Base-by-base conservation (phyloP, 2,329 filamentous ascomycete genomes). In the Waltergamsia citrina region DNA sequence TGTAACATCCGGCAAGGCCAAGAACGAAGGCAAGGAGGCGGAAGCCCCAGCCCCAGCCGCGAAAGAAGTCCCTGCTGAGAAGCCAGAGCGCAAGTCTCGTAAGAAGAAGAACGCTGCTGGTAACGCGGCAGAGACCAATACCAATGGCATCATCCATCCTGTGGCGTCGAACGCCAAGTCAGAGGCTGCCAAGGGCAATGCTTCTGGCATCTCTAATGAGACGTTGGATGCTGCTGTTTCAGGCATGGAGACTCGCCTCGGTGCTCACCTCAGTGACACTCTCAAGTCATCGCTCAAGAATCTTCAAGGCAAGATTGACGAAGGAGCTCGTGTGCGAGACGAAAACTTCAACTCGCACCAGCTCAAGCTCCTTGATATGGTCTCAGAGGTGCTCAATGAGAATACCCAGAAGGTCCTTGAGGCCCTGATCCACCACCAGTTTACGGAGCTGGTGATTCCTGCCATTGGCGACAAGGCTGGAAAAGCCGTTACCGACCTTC, bases 391-490 rank as follows among this genome's bases (percentile, higher is more conserved):
- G 22, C 62, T 81, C 31, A 76, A 73, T 42, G 66, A 71, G 39
- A 78, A 78, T 49, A 77, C 74, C 15, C 69, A 79, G 55, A 79
- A 82, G 47, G 84, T 85, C 16, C 69, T 95, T 24, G 69, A 78
- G 40, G 78, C 77, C 40, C 84, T 94, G 44, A 79, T 94, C 33
- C 74, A 76, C 30, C 71, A 78, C 31, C 82, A 83, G 53, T 85
- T 94, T 43, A 74, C 85, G 40, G 70, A 78, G 36, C 70, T 78
- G 11, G 75, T 95, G 29, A 65, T 94, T 34, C 90, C 92, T 9
- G 68, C 78, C 21, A 64, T 96, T 37, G 72, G 78, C 26, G 71
- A 78, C 33, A 67, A 79, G 27, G 77, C 84, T 11, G 69, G 74
- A 29, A 73, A 76, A 40, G 71, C 80, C 5, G 68, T 94, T 19